Percentiles rank a stretch among this genome's conserved stretches.
Conservation (phyloP, 148 eudicot genomes). For the Vaccinium darrowii region DNA sequence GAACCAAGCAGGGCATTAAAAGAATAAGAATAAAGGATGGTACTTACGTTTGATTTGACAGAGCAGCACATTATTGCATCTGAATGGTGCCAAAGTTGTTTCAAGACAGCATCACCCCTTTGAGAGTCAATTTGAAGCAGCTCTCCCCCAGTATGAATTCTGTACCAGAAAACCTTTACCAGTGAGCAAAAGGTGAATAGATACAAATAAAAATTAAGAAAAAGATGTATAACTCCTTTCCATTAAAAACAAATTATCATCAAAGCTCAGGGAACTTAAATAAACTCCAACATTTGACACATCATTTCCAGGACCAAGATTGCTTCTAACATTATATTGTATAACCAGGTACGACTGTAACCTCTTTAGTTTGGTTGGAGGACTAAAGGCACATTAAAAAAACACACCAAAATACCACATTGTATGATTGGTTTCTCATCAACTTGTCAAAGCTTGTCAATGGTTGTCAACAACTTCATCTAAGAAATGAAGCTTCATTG, state of each 20-base stretch:
- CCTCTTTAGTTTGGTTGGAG: background rate
- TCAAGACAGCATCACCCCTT: conserved; percentile 41
- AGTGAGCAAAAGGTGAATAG: conserved; percentile 4
- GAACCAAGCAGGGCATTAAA: background rate
- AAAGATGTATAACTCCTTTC: background rate
- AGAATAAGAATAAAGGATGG: background rate
- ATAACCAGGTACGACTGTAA: background rate
- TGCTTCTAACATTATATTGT: background rate
- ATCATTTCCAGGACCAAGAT: background rate
- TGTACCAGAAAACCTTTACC: conserved; percentile 16
- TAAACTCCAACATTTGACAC: background rate
- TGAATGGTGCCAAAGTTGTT: conserved; percentile 60
- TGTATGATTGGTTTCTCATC: background rate
- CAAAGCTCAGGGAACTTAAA: background rate
- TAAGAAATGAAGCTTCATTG: background rate
- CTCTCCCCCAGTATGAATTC: conserved; percentile 50
- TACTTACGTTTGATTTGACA: conserved; percentile 38
- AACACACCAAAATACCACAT: background rate
- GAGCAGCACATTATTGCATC: conserved; percentile 67
- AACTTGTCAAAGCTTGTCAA: background rate
- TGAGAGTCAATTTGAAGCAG: conserved; percentile 31
- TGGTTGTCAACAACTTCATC: background rate
- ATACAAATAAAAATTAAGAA: background rate
- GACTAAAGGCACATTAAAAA: background rate
- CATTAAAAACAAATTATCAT: background rate